phyloP scores from a whole-genome alignment of 1,284 basidiomycete genomes.

The Takashimella tepidaria region DNA sequence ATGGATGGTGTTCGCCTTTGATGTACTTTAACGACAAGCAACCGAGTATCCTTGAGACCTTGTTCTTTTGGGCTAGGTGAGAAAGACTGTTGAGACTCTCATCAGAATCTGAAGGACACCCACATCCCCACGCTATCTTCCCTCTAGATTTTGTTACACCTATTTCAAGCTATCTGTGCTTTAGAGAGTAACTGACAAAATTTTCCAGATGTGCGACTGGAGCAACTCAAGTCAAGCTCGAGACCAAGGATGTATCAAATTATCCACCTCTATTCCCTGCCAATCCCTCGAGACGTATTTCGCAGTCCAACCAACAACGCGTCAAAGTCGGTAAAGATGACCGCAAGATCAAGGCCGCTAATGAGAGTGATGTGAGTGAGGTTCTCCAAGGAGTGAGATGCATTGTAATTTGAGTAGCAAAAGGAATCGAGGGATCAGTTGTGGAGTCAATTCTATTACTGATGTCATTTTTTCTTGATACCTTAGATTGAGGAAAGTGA shows the following conservation, averaged over 20 bases:
- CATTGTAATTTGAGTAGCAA: neutral
- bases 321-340: slow-evolving; percentile 11
- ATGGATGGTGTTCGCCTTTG: slow-evolving; percentile 42
- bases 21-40: slow-evolving; percentile 24
- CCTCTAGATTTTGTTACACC: too few species aligned
- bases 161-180: too few species aligned
- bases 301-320: slow-evolving; percentile 8
- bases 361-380: slow-evolving; percentile 43
- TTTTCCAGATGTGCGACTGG: neutral
- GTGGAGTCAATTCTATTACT: too few species aligned
- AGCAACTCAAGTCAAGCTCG: slow-evolving; percentile 4
- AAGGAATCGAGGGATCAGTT: too few species aligned
- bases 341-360: slow-evolving; percentile 33
- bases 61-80: slow-evolving; percentile 46
- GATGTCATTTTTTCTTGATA: too few species aligned
- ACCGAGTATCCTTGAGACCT: slow-evolving; percentile 39
- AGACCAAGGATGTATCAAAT: slow-evolving; percentile 31
- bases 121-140: too few species aligned
- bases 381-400: neutral
- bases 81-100: slow-evolving; percentile 3
- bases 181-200: too few species aligned
- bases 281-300: slow-evolving; percentile 43
- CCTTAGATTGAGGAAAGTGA: neutral
- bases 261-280: slow-evolving; percentile 39
- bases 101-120: neutral